Base-by-base conservation (phyloP, 352 stramenopile species). In the Globisporangium canariense region DNA sequence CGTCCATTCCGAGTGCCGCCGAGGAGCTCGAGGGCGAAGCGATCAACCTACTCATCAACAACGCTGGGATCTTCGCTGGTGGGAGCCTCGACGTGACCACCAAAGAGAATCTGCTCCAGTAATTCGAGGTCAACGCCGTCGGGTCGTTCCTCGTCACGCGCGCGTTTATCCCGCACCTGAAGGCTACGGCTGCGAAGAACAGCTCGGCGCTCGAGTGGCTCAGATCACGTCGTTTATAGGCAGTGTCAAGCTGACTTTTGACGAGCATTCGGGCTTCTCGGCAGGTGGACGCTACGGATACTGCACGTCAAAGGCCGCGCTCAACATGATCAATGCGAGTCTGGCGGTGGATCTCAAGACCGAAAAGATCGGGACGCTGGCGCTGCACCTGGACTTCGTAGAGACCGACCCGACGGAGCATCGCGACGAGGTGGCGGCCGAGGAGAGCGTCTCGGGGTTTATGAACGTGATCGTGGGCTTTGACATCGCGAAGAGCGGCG, bases 11-110 rank as follows among this genome's bases (percentile, higher is more conserved):
- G 34, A 46, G 25, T 18, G 61, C 68, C 8, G 58, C 56, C 3
- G 41, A 65, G 38, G 32, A 58, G 0, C 60, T 77, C 36, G 59
- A 65, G 18, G 58, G 61, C 20, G 58, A 68, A 22, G 43, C 65
- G 2, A 70, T 83, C 32, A 61, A 83, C 20, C 25, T 83, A 34
- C 38, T 83, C 11, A 74, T 83, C 60, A 83, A 83, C 67, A 83
- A 81, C 34, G 70, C 71, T 25, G 76, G 69, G 8, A 62, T 75
- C 1, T 25, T 66, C 5, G 18, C 49, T n/a, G 16, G 20, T 2
- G 54, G 62, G 16, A 41, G 25, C n/a, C 25, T 75, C 7, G 32
- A 22, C 1, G 41, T 4, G 5, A 65, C 55, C 10, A 70, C 64
- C 22, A 70, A 70, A 11, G 60, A 58, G 7, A 28, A 63, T 47